Base-by-base conservation (phyloP, 345 rosid species). In the Aurinia saxatilis region DNA sequence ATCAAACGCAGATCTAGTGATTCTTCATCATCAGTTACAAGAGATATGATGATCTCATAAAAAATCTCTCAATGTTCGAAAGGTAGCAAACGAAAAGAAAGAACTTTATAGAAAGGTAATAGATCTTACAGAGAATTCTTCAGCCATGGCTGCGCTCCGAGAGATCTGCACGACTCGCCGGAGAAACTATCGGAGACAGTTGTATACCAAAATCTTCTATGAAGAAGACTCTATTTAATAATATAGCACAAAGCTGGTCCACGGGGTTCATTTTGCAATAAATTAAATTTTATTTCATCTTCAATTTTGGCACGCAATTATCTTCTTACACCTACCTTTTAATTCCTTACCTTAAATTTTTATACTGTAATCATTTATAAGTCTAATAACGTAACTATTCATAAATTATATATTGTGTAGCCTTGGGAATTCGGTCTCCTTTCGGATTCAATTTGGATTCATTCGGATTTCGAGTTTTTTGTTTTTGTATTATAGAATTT, bases 121-220 rank as follows among this genome's bases (percentile, higher is more conserved):
- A 45, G 34, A 27, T 13, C 66, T 64, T 57, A 71, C 75, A 50
- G 70, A 6, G 49, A 70, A 71, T 1, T 71, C 75, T 15, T 64
- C 75, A 40, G 75, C 70, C 75, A 71, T 64, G 15, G 54, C 38
- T 13, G 10, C 55, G 69, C 75, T 64, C 50, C 41, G 60, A 50
- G 34, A 50, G 50, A 57, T 41, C 34, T 40, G 39, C 63, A 46
- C 50, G 7, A 49, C 60, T 70, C 60, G 29, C 66, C 70, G 66
- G 60, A 15, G 70, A 21, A 15, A 31, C 8, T 5, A 7, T 19
- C 7, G 46, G 60, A 31, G 62, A 45, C 54, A 52, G 10, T 17
- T 67, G 18, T 34, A 14, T 30, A 57, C 56, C 38, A 0, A 10
- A 21, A 7, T 16, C 23, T 27, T 6, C 5, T 27, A 27, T 6